These are phyloP conservation scores for Botrytis pseudocinerea DNA, from an alignment of 2,329 filamentous ascomycete genomes.

Conservation along the genomic window DNA sequence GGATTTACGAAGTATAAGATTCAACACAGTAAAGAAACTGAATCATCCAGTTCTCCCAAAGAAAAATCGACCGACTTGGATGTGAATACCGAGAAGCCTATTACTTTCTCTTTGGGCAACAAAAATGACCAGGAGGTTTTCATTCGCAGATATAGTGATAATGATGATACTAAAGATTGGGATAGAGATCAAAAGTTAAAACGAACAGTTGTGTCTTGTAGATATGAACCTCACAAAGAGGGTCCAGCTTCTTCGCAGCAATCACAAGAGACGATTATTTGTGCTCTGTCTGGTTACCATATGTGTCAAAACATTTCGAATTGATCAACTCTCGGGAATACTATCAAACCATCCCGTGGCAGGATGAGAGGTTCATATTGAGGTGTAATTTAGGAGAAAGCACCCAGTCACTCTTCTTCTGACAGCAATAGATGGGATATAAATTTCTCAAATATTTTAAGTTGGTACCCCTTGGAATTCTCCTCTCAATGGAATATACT, in stretches of 20 bases:
- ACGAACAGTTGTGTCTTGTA: background rate
- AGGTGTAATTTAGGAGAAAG: too few relatives aligned
- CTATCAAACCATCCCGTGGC: too few relatives aligned
- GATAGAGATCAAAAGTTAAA: background rate
- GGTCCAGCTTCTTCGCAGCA: too few relatives aligned
- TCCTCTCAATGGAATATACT: background rate
- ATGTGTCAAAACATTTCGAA: too few relatives aligned
- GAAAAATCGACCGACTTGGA: background rate
- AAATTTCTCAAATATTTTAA: too few relatives aligned
- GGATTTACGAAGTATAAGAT: background rate
- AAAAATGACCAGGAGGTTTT: rapidly evolving
- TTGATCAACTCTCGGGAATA: too few relatives aligned
- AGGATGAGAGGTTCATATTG: too few relatives aligned
- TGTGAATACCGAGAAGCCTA: background rate
- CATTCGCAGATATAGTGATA: background rate
- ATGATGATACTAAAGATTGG: background rate
- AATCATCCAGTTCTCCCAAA: background rate
- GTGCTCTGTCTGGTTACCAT: too few relatives aligned
- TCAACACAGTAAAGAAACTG: rapidly evolving
- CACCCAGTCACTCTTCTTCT: background rate
- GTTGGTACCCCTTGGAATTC: background rate
- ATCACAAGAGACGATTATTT: too few relatives aligned
- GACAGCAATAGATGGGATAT: background rate
- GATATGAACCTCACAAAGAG: background rate
- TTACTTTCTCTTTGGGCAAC: background rate